Base-by-base conservation (phyloP, 345 rosid species). In the Toxicodendron radicans region DNA sequence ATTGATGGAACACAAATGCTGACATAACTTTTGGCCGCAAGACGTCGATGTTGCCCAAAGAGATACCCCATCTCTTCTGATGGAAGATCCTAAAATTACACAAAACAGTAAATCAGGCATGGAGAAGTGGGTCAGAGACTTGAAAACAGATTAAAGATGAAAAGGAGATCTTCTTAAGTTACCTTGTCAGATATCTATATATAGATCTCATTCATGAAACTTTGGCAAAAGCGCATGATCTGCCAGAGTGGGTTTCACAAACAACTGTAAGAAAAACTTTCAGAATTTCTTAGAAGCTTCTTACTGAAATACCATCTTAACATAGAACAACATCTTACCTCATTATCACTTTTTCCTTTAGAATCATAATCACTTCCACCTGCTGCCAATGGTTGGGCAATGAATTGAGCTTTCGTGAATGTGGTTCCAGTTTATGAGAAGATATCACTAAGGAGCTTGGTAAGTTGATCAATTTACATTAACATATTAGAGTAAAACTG, bases 321-420 rank as follows among this genome's bases (percentile, higher is more conserved):
- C 24, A 35, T 48, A 70, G 72, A 75, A 80, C 53, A 10, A 70
- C 62, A 64, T 68, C 76, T 79, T 51, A 95, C 99, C 93, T 95
- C 99, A 77, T 85, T 90, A 79, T 95, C 98, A 86, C 97, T 95
- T 89, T 84, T 91, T 75, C 98, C 99, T 84, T 91, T 95, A 49
- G 98, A 98, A 83, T 95, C 97, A 88, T 93, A 95, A 83, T 95
- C 99, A 70, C 99, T 91, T 78, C 99, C 98, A 74, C 99, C 99
- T 38, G 98, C 93, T 63, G 99, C 97, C 57, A n/a, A n/a, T n/a
- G n/a, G n/a, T n/a, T n/a, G n/a, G n/a, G n/a, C n/a, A n/a, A n/a
- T n/a, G n/a, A n/a, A n/a, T n/a, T n/a, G 85, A 24, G 53, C 85
- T 16, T 82, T 84, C 45, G 27, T 86, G 62, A 72, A 86, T 58